Evolutionary conservation across 1,139 yeast species (phyloP), one percentile per base, ranked within the genome.

Genomic region (Martiniozyma asiatica): DNA sequence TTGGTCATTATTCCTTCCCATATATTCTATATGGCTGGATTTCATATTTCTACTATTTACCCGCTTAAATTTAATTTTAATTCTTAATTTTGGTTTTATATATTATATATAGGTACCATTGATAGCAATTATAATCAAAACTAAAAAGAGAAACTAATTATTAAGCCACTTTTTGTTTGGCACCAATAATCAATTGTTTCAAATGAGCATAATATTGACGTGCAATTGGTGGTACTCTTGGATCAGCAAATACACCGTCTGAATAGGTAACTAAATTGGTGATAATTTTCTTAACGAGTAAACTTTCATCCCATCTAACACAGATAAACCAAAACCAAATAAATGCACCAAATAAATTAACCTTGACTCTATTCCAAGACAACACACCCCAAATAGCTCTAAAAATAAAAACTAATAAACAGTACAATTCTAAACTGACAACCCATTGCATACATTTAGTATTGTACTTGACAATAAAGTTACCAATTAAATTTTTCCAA

Each of bases 281-380:
- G 49, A 85, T 64, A 28, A 73, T 75, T 41, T 71, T 64, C 57
- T 84, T 74, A 37, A 85, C 78, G 58, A 74, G 75, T 26, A 72
- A 63, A 7, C 92, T 78, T 45, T 72, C 75, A 51, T 82, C 93
- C 51, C 64, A 81, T 55, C 94, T 71, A 38, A 79, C 58, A 57
- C 81, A 81, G 53, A 84, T 64, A 56, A 87, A 87, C 14, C 22
- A 15, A 14, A 30, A 19, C 41, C 41, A 39, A 8, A 33, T 29
- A 10, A 28, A 14, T 13, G 33, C 34, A 8, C 35, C 27, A 4
- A 31, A 6, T 12, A 31, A 14, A 15, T 37, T 34, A 8, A 30
- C 17, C 5, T 37, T 14, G 15, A 28, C 30, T 3, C 39, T 38
- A 32, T 31, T 33, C 13, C 42, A 25, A 8, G n/a, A 29, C 20